phyloP scores from a whole-genome alignment of 1,139 yeast species.

The Hansenula sp. region DNA sequence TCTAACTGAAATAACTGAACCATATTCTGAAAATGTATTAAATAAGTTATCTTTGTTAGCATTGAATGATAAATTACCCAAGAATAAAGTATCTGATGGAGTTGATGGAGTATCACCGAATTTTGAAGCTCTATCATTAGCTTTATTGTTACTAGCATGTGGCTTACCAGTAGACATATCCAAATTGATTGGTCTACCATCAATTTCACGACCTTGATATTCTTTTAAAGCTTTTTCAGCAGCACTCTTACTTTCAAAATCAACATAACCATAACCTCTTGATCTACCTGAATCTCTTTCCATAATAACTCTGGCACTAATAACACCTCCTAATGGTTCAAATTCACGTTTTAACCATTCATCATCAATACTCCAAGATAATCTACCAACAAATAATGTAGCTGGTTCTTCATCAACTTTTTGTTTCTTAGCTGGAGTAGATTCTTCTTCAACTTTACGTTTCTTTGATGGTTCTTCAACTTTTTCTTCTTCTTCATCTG shows the following conservation, averaged over 20 bases:
- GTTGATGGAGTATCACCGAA: constrained; percentile 87
- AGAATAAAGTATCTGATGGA: constrained; percentile 92
- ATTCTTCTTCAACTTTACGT: constrained; percentile 17
- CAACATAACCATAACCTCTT: constrained; percentile 98
- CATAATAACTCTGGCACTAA: constrained; percentile 86
- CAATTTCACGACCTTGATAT: constrained; percentile 90
- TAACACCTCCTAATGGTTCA: constrained; percentile 75
- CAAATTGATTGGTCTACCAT: constrained; percentile 93
- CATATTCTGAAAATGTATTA: constrained; percentile 69
- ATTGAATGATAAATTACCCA: constrained; percentile 93
- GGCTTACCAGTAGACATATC: constrained; percentile 91
- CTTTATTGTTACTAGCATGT: constrained; percentile 42
- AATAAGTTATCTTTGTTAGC: constrained; percentile 75
- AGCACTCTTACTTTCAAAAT: constrained; percentile 66
- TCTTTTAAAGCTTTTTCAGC: constrained; percentile 89
- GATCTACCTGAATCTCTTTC: constrained; percentile 92
- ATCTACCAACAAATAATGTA: constrained; percentile 92
- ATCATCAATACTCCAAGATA: constrained; percentile 96
- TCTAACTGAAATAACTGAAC: constrained; percentile 83
- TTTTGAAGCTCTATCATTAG: constrained; percentile 74
- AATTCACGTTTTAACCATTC: constrained; percentile 89
- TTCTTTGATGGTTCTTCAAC: constrained; percentile 18
- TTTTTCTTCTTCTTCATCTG: constrained; percentile 17
- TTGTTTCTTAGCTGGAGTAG: constrained; percentile 28
- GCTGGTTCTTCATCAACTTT: constrained; percentile 55